Base-by-base conservation (phyloP, 2,329 filamentous ascomycete genomes). In the Grosmannia serpens region DNA sequence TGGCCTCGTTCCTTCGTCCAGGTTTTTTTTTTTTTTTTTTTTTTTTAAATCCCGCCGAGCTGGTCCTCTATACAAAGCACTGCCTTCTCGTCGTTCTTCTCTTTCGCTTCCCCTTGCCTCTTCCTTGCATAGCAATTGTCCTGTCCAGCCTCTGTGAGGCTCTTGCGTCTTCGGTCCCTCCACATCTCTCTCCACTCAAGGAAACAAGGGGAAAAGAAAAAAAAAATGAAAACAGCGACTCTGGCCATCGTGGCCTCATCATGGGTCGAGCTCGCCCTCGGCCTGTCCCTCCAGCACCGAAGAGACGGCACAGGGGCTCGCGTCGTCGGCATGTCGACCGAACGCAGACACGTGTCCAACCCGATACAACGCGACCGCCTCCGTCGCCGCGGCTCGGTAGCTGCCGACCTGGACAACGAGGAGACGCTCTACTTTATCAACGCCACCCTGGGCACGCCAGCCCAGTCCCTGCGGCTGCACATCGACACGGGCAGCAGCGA, bases 401-500 rank as follows among this genome's bases (percentile, higher is more conserved):
- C 70, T 53, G 74, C 73, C n/a, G 68, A 64, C 2, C 68, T 85
- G 50, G 78, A 83, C 64, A 86, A 86, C 62, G 69, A 80, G 79
- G 72, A 81, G 75, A 83, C 81, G 1, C 73, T 87, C 31, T 87
- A 87, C 68, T 84, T 81, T 64, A 75, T 84, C 64, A 86, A 87
- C 67, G 78, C 75, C 53, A 77, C 81, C 7, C 63, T 87, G 53
- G 85, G 85, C 55, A 87, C 83, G 2, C 85, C 85, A 15, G 66
- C 78, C 11, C 82, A 85, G 66, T 63, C 69, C 1, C 64, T 87
- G 50, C 75, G 77, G 22, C 72, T 87, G 61, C 82, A 85, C 64
- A 68, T 88, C 57, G 85, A 88, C 69, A 88, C 85, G 7, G 85
- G 85, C 55, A 86, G 83, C 70, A 86, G 82, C 64, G 85, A 88